Conservation (phyloP, 495 filamentous ascomycete species). For the Lophiostoma macrostomum region DNA sequence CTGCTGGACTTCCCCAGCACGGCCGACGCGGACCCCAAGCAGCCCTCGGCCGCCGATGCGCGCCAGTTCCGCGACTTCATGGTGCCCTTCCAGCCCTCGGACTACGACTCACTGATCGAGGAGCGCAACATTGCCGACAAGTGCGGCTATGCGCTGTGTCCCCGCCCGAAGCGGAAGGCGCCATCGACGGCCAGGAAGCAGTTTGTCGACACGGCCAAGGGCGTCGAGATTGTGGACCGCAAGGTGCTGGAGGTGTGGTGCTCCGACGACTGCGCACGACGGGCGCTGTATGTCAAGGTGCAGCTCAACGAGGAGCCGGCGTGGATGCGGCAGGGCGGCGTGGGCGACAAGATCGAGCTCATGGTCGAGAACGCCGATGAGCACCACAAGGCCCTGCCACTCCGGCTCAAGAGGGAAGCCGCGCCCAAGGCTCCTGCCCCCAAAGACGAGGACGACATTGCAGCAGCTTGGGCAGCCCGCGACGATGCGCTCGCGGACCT, state of each 20-base stretch:
- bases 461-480: constrained; percentile 27
- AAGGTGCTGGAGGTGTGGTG: constrained; percentile 85
- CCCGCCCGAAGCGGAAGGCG: constrained; percentile 50
- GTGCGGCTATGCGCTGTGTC: constrained; percentile 84
- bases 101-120: constrained; percentile 81
- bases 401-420: constrained; percentile 20
- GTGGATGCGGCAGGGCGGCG: constrained; percentile 57
- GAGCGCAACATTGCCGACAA: constrained; percentile 76
- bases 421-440: constrained; percentile 12
- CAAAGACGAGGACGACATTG: constrained; percentile 36
- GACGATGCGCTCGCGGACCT: constrained; percentile 41
- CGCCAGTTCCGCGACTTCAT: constrained; percentile 57
- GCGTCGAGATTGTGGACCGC: constrained; percentile 54
- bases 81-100: constrained; percentile 70
- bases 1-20: constrained; percentile 61
- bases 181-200: constrained; percentile 47
- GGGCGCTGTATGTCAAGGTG: constrained; percentile 78
- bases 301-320: constrained; percentile 77
- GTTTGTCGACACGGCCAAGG: constrained; percentile 52
- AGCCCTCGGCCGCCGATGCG: constrained; percentile 57
- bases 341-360: constrained; percentile 30
- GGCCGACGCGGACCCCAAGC: constrained; percentile 52
- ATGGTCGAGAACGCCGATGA: constrained; percentile 33
- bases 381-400: constrained; percentile 16
- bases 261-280: constrained; percentile 68